These are phyloP conservation scores for Arabidopsis suecica DNA, from an alignment of 345 rosid species.

Conservation along the genomic window DNA sequence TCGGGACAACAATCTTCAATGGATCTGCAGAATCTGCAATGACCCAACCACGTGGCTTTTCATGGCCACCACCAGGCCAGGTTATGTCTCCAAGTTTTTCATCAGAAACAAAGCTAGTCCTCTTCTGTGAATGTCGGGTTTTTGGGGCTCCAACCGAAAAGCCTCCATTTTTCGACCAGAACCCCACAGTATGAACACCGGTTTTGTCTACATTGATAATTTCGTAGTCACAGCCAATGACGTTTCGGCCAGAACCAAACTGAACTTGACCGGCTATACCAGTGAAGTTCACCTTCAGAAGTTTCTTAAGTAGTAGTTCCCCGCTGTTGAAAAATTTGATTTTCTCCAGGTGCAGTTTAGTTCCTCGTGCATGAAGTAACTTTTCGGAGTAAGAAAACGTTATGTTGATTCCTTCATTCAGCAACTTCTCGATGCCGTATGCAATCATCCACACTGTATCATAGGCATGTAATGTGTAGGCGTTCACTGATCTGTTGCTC, in stretches of 20 bases:
- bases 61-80: constrained; percentile 81
- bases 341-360: constrained; percentile 51
- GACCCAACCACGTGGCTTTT: constrained; percentile 87
- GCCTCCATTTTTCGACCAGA: constrained; percentile 65
- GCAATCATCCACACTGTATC: constrained; percentile 92
- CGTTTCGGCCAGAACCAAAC: constrained; percentile 59
- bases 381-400: constrained; percentile 59
- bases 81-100: constrained; percentile 62
- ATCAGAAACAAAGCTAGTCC: constrained; percentile 41
- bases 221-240: constrained; percentile 63
- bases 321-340: constrained; percentile 74
- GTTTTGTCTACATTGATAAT: constrained; percentile 64
- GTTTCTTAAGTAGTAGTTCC: constrained; percentile 47
- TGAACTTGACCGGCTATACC: constrained; percentile 74
- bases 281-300: constrained; percentile 70
- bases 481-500: constrained; percentile 54
- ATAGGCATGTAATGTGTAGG: constrained; percentile 77
- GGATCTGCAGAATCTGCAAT: constrained; percentile 67
- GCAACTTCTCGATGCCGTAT: constrained; percentile 55
- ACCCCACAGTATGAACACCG: constrained; percentile 63
- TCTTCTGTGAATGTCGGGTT: constrained; percentile 37
- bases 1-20: constrained; percentile 79
- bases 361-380: constrained; percentile 41
- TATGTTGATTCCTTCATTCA: constrained; percentile 56
- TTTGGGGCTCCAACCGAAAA: constrained; percentile 63